Conservation (phyloP, 2,329 filamentous ascomycete species). For the Fusarium sp. region DNA sequence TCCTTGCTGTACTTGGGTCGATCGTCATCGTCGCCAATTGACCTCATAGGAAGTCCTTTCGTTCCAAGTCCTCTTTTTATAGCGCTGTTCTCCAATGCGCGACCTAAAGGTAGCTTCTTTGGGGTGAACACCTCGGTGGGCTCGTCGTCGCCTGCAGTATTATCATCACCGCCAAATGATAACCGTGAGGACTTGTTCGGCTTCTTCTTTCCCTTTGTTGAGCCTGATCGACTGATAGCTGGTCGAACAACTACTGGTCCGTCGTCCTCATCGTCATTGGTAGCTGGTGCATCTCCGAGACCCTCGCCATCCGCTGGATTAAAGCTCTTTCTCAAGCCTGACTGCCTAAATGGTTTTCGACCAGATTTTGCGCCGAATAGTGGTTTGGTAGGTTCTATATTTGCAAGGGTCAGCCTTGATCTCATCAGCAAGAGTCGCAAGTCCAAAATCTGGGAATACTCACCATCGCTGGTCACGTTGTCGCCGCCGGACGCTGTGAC, state of each 20-base stretch:
- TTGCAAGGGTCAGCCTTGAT: constrained; percentile 50
- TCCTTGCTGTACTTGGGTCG: constrained; percentile 87
- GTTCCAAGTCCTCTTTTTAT: constrained; percentile 63
- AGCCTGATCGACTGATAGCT: constrained; percentile 58
- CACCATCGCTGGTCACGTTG: constrained; percentile 52
- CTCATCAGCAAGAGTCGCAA: constrained; percentile 50
- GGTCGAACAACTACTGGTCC: constrained; percentile 64
- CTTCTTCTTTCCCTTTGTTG: constrained; percentile 75
- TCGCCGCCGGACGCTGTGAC: constrained; percentile 39
- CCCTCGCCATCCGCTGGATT: constrained; percentile 56
- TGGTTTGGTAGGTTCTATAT: constrained; percentile 51
- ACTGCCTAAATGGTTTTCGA: constrained; percentile 68
- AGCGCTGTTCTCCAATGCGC: constrained; percentile 75
- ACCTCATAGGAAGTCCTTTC: constrained; percentile 65
- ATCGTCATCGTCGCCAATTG: constrained; percentile 70
- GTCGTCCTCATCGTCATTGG: constrained; percentile 57
- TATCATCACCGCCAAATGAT: constrained; percentile 76
- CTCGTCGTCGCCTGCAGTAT: constrained; percentile 63
- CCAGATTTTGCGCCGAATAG: constrained; percentile 57
- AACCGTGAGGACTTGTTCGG: constrained; percentile 66
- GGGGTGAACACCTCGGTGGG: constrained; percentile 65
- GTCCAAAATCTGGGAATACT: constrained; percentile 42
- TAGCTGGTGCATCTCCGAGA: constrained; percentile 38
- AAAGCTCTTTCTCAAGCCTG: constrained; percentile 67
- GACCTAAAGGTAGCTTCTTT: constrained; percentile 73